Evolutionary conservation across 2,329 filamentous ascomycete species (phyloP), one percentile per base, ranked within the genome.

Genomic region (Clonostachys sp.): DNA sequence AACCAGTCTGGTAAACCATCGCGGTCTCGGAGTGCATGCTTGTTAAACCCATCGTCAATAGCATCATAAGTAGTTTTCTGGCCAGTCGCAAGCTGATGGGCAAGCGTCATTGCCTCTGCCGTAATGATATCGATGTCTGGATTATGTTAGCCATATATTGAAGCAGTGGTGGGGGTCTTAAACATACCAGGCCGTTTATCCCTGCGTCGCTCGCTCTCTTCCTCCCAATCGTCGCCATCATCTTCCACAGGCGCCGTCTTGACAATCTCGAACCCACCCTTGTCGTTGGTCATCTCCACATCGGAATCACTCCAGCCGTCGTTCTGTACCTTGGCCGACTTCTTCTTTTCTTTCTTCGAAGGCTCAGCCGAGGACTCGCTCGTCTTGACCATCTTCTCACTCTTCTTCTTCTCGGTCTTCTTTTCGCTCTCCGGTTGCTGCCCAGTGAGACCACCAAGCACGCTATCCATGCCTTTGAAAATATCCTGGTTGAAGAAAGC

Each of bases 1-100:
- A 99, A 99, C 95, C 95, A 99, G 45, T 97, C 92, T 0, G 94
- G 94, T 2, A 99, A 78, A 3, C 92, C 91, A 55, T 97, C 92
- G 5, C 83, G 79, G 62, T 97, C 92, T 45, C 91, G 89, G 73
- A 96, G 91, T 4, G 91, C 82, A 63, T 87, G 89, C 65, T 90
- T 94, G 74, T 96, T 96, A 78, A 94, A 99, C 39, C 84, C 86
- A 51, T 97, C 92, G 60, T 99, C 95, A 42, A 92, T 73, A 6
- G 96, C 73, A 56, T 96, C 89, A 47, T 86, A 69, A 42, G 81
- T 86, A 1, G 85, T 87, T 66, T 86, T 91, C 62, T 92, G 80
- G 41, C 92, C 92, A 0, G 87, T 90, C 5, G 91, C 94, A 50
- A 99, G 84, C 61, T 90, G 82, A 55, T 97, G 94, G 1, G 94